Conservation (phyloP, 2,329 filamentous ascomycete species). For the Aspergillus sp. region DNA sequence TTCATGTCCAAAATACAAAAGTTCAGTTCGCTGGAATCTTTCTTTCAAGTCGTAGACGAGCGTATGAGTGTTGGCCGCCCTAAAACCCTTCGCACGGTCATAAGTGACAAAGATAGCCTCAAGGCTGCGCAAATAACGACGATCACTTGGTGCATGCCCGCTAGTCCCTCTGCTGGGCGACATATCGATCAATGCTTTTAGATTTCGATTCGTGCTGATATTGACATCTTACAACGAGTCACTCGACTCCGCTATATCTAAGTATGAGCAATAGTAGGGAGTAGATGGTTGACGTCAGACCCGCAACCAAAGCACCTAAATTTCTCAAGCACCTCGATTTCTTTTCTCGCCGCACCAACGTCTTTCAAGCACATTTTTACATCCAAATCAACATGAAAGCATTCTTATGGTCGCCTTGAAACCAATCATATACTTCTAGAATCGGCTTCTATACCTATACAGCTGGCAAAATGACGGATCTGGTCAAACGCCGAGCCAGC, state of each 20-base stretch:
- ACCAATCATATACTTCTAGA: neutral
- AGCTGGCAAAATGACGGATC: neutral
- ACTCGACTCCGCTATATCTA: no score
- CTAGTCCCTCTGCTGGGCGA: neutral
- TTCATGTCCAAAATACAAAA: slow-evolving; percentile 39
- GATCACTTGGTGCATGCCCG: neutral
- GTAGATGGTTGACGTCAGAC: slow-evolving; percentile 1
- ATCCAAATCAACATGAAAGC: neutral
- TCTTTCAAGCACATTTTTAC: neutral
- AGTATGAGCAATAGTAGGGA: no score
- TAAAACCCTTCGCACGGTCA: neutral
- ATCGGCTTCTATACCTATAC: neutral
- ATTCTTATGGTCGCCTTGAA: neutral
- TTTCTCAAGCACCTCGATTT: neutral
- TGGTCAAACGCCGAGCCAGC: neutral
- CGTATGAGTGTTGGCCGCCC: neutral
- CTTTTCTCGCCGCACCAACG: neutral
- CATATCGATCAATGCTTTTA: no score
- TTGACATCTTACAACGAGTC: no score
- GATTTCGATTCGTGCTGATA: no score
- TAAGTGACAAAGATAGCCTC: neutral
- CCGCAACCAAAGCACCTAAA: neutral
- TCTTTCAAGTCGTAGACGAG: neutral
- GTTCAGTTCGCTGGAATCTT: slow-evolving; percentile 5
- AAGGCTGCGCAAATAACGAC: neutral